phyloP scores from a whole-genome alignment of 1,139 yeast genomes.

The Yamadazyma blattariae region DNA sequence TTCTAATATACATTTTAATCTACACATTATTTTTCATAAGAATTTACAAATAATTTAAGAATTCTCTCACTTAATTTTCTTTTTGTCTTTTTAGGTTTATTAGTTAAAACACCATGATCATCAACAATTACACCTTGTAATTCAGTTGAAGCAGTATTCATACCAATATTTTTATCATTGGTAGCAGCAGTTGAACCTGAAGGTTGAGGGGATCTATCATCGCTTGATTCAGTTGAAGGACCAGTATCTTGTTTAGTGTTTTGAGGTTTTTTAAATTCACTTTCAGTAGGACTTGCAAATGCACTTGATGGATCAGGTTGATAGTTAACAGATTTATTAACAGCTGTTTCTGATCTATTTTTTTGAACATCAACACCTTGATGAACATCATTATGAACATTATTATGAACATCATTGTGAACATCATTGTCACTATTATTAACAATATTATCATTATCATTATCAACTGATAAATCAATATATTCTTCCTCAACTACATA shows the following conservation, averaged over 20 bases:
- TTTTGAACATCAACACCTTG: background rate
- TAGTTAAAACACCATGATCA: slow-evolving; percentile 5
- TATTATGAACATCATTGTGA: too few species aligned
- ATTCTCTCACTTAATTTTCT: slow-evolving; percentile 31
- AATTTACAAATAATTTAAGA: slow-evolving; percentile 34
- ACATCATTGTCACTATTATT: background rate
- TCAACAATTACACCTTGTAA: background rate
- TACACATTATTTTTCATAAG: slow-evolving; percentile 18
- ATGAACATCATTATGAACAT: background rate
- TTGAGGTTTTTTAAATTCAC: background rate
- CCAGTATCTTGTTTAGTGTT: slow-evolving; percentile 4
- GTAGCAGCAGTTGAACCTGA: slow-evolving; percentile 12
- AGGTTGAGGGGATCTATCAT: slow-evolving; percentile 12
- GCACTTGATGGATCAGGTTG: slow-evolving; percentile 4
- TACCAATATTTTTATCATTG: slow-evolving; percentile 2
- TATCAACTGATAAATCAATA: background rate
- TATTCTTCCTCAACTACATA: background rate
- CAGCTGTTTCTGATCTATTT: too few species aligned
- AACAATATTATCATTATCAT: background rate
- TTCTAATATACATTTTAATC: slow-evolving; percentile 2
- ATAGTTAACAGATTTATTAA: too few species aligned
- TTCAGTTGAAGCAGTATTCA: background rate
- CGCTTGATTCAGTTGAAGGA: slow-evolving; percentile 10
- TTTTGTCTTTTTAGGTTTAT: slow-evolving; percentile 16
- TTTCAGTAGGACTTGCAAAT: slow-evolving; percentile 5